These are phyloP conservation scores for Boletellus ananiceps DNA, from an alignment of 768 basidiomycete genomes.

Conservation along the genomic window DNA sequence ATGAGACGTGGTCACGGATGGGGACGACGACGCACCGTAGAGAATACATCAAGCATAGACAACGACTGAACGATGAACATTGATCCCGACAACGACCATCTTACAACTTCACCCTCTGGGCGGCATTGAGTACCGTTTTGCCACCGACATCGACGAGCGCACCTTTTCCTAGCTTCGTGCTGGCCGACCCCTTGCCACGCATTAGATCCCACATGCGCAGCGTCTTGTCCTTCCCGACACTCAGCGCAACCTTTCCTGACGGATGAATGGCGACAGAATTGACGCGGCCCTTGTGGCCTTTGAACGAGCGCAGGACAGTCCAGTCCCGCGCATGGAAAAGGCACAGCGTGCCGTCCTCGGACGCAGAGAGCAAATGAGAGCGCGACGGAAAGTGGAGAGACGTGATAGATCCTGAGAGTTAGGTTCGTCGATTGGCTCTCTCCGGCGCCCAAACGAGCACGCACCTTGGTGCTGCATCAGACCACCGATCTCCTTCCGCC, in stretches of 20 bases:
- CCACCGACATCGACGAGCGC: conserved; percentile 8
- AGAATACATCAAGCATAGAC: conserved; percentile 76
- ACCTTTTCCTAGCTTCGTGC: conserved; percentile 89
- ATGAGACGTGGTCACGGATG: not conserved
- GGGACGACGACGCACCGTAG: conserved; percentile 46
- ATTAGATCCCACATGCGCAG: conserved; percentile 99
- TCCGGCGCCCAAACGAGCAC: conserved; percentile 9
- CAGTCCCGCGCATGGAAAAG: conserved; percentile 94
- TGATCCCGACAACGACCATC: conserved; percentile 77
- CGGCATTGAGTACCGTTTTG: not conserved
- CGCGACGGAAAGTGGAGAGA: conserved; percentile 81
- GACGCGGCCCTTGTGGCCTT: conserved; percentile 91
- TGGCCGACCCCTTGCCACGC: conserved; percentile 86
- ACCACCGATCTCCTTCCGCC: conserved; percentile 91
- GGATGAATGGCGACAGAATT: conserved; percentile 91
- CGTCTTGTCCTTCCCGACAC: conserved; percentile 85
- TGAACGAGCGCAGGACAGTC: conserved; percentile 80
- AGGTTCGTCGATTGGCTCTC: not conserved
- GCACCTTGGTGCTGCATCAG: conserved; percentile 93
- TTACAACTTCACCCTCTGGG: conserved; percentile 87
- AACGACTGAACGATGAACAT: conserved; percentile 78
- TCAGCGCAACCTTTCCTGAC: conserved; percentile 85
- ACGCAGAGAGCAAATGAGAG: conserved; percentile 86
- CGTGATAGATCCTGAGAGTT: conserved; percentile 77
- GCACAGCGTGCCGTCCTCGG: conserved; percentile 87